Conservation (phyloP, 2,329 filamentous ascomycete genomes). For the Cercospora sojina region DNA sequence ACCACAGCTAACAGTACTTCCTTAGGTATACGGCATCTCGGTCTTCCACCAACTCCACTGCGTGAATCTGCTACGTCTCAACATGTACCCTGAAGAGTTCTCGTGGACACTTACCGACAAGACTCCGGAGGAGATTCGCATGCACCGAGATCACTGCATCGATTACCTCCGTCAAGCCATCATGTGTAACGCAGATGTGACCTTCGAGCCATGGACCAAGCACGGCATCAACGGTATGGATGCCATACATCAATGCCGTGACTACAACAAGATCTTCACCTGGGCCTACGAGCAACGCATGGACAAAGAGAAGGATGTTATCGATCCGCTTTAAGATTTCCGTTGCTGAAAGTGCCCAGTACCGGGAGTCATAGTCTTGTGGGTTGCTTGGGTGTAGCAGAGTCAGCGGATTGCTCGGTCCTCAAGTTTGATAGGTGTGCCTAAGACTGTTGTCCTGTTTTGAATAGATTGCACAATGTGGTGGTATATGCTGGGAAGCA, state of each 20-base stretch:
- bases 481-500: background rate
- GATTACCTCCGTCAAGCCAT: constrained; percentile 11
- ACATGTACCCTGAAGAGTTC: background rate
- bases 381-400: too few relatives aligned
- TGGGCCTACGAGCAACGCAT: background rate
- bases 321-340: background rate
- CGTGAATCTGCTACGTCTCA: background rate
- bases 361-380: background rate
- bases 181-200: constrained; percentile 15
- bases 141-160: constrained; percentile 13
- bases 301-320: constrained; percentile 5
- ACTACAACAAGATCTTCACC: background rate
- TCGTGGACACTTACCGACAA: background rate
- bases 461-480: background rate
- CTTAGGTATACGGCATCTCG: background rate
- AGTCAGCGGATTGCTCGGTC: background rate
- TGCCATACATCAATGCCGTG: constrained; percentile 1
- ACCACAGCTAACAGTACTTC: background rate
- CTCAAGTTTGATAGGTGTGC: background rate
- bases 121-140: background rate
- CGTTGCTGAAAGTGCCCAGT: background rate
- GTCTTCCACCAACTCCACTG: background rate
- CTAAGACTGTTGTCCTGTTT: background rate
- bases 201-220: constrained; percentile 1
- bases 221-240: background rate